Evolutionary conservation across 1,284 basidiomycete genomes (phyloP), one percentile per base, ranked within the genome.

Genomic region (Pseudozyma hubeiensis): DNA sequence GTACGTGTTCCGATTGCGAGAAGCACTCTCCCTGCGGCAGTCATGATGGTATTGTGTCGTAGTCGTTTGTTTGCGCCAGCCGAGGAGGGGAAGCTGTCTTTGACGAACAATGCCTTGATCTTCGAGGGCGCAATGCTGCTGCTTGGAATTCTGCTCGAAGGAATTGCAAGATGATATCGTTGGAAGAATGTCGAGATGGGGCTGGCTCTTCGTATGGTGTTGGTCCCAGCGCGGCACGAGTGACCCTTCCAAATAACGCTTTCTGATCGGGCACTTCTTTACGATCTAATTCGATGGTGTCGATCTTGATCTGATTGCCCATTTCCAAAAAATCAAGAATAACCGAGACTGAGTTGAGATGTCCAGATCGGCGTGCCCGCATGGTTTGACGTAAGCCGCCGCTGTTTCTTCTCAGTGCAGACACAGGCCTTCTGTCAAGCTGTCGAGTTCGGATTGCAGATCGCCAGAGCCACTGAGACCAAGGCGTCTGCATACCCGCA

Each of bases 1-100:
- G 30, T 70, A 70, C 67, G 51, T 43, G 57, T 70, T 19, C 67
- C 67, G 17, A 70, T 34, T 10, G 62, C 45, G 24, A 70, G 57
- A 30, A 70, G 53, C 10, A 70, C n/a, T 41, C 40, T 52, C 7
- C 67, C 67, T 14, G 46, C 19, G 16, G 49, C 37, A 11, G 67
- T 70, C 67, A 70, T 70, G 46, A 13, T 55, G 9, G 34, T 17
- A 44, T 5, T 53, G 14, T 8, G 13, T 35, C 3, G 11, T 53
- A 33, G 17, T 13, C 4, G 24, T 1, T 7, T 49, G n/a, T 2
- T 37, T 10, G 35, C 24, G 24, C 24, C 24, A 24, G 24, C 24
- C 35, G 35, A 37, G 35, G 35, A 37, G 35, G 35, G 35, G 35
- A 5, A 37, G 8, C 35, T 10, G 14, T 37, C 35, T 37, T 9